phyloP scores from a whole-genome alignment of 768 basidiomycete genomes.

The Lactarius quietus region DNA sequence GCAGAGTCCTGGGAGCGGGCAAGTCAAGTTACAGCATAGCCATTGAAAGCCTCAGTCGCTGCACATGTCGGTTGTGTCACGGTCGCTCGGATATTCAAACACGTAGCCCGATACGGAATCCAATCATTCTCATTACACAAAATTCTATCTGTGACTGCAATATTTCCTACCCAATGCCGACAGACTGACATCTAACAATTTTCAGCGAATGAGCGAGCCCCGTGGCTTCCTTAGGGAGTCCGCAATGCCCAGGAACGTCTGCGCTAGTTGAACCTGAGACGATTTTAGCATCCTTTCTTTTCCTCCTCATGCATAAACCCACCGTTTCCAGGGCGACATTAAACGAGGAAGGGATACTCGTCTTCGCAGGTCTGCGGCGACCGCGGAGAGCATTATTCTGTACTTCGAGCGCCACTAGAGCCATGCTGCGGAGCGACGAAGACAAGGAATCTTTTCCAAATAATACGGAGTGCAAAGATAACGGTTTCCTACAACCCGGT shows the following conservation, averaged over 20 bases:
- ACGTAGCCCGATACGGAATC: background rate
- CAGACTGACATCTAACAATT: background rate
- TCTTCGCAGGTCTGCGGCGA: slow-evolving; percentile 20
- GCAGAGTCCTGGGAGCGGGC: no score
- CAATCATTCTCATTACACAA: background rate
- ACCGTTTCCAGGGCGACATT: slow-evolving; percentile 36
- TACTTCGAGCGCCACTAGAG: slow-evolving; percentile 45
- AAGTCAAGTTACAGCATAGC: no score
- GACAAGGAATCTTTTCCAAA: slow-evolving; percentile 41
- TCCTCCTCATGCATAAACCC: background rate
- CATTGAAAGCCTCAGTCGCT: no score
- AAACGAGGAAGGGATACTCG: slow-evolving; percentile 35
- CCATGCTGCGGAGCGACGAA: slow-evolving; percentile 44
- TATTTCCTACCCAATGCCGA: background rate
- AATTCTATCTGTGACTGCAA: no score
- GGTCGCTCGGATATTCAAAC: no score
- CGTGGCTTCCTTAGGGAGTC: slow-evolving; percentile 54
- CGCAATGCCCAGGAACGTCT: slow-evolving; percentile 51
- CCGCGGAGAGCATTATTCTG: slow-evolving; percentile 43
- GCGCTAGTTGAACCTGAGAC: slow-evolving; percentile 47
- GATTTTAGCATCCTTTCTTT: background rate
- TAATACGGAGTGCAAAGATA: slow-evolving; percentile 55
- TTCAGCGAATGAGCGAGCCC: slow-evolving; percentile 41
- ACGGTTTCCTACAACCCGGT: slow-evolving; percentile 41
- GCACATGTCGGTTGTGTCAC: no score